phyloP scores from a whole-genome alignment of 106 monocot genomes.

The Agapanthus africanus region DNA sequence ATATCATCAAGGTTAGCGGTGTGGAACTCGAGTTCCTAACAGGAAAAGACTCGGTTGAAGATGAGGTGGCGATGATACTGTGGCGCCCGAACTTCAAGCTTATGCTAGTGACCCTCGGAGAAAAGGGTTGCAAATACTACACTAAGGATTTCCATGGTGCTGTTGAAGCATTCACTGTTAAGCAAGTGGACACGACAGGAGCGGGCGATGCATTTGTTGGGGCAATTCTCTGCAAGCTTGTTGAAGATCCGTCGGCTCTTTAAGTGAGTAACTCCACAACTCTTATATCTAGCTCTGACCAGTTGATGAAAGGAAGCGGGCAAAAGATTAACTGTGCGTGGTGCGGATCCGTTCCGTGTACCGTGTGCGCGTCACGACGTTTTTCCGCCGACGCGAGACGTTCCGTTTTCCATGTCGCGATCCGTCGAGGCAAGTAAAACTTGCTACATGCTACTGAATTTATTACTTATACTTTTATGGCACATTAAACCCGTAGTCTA shows the following conservation, averaged over 20 bases:
- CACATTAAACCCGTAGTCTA: no score
- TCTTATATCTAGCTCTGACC: no score
- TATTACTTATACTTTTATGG: no score
- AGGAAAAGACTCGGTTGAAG: slow-evolving; percentile 11
- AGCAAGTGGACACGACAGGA: slow-evolving; percentile 55
- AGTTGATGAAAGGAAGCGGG: no score
- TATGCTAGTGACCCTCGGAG: slow-evolving; percentile 22
- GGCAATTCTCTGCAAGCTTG: slow-evolving; percentile 32
- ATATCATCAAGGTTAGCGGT: slow-evolving; percentile 35
- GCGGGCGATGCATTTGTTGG: slow-evolving; percentile 70
- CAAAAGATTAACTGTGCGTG: no score
- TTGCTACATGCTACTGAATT: no score
- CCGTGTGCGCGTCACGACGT: no score
- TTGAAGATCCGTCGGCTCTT: slow-evolving; percentile 35
- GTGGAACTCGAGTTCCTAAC: slow-evolving; percentile 36
- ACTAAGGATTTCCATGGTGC: slow-evolving; percentile 46
- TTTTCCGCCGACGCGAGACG: no score
- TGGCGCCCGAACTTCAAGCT: slow-evolving; percentile 26
- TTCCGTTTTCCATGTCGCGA: no score
- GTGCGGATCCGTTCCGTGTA: no score
- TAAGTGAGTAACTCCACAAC: slow-evolving; percentile 30
- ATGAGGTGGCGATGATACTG: slow-evolving; percentile 19
- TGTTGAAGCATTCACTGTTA: slow-evolving; percentile 29
- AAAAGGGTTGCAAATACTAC: slow-evolving; percentile 36
- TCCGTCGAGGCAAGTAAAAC: no score